Evolutionary conservation across 2,329 filamentous ascomycete genomes (phyloP).

Genomic region (Colletotrichum endophyticum): DNA sequence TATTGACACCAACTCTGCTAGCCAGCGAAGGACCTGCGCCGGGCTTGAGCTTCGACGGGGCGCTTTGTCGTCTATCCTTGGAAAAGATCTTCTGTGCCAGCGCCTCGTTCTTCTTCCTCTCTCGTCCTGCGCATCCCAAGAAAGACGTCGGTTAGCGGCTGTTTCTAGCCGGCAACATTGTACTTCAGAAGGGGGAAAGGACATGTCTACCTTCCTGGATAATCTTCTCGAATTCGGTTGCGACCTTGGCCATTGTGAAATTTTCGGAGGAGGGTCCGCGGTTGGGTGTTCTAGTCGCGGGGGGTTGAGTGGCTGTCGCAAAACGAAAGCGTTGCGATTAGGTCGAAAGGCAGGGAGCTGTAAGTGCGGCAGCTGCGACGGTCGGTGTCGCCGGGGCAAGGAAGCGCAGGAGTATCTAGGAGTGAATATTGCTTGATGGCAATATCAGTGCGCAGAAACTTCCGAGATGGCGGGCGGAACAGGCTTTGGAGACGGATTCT

Average conservation of each 20-base stretch:
- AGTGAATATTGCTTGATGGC: not conserved
- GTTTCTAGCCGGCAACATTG: not conserved
- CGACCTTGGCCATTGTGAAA: conserved; percentile 45
- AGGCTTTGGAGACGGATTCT: not conserved
- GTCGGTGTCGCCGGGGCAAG: not conserved
- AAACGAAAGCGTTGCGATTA: not conserved
- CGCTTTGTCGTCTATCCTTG: conserved; percentile 62
- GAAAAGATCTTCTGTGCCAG: conserved; percentile 77
- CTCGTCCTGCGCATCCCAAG: conserved; percentile 51
- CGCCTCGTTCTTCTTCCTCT: conserved; percentile 73
- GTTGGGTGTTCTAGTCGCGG: not conserved
- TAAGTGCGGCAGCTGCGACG: not conserved
- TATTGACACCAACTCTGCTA: conserved; percentile 75
- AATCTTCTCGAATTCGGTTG: conserved; percentile 59
- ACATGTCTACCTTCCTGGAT: conserved; percentile 52
- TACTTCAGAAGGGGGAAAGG: not conserved
- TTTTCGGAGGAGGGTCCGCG: not conserved
- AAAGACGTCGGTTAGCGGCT: not conserved
- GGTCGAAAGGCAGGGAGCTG: not conserved
- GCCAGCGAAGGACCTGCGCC: conserved; percentile 63
- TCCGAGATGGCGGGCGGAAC: not conserved
- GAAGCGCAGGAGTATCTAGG: not conserved
- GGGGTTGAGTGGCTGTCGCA: not conserved
- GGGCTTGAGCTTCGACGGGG: conserved; percentile 54
- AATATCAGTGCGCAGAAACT: not conserved